Evolutionary conservation across 1,284 basidiomycete species (phyloP).

Genomic region (Tilletia walkeri): DNA sequence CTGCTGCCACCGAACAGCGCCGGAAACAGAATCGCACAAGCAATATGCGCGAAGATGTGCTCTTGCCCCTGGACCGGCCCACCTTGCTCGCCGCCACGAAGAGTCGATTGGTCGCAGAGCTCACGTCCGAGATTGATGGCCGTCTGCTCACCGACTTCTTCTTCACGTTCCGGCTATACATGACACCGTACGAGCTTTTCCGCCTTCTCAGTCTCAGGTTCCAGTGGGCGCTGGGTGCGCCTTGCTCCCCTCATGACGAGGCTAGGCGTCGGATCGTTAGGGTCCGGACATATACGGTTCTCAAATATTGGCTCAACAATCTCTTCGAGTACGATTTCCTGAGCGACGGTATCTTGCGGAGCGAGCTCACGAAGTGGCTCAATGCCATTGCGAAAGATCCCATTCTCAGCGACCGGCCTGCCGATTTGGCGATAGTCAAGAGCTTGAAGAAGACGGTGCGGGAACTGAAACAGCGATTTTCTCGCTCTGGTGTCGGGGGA

Average conservation of each 20-base stretch:
- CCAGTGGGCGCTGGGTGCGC: constrained; percentile 40
- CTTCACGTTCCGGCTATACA: constrained; percentile 44
- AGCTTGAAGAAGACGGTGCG: constrained; percentile 41
- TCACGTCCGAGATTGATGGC: constrained; percentile 47
- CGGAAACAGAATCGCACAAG: constrained; percentile 2
- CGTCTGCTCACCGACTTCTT: constrained; percentile 46
- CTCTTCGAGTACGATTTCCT: constrained; percentile 49
- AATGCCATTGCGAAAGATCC: constrained; percentile 35
- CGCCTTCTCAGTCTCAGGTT: constrained; percentile 44
- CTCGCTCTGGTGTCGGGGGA: constrained; percentile 34
- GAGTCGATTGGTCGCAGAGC: constrained; percentile 42
- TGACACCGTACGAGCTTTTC: constrained; percentile 36
- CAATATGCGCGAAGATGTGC: constrained; percentile 9
- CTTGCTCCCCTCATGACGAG: constrained; percentile 34
- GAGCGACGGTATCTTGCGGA: constrained; percentile 36
- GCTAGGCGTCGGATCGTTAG: constrained; percentile 43
- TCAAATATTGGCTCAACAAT: constrained; percentile 46
- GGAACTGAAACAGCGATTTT: constrained; percentile 41
- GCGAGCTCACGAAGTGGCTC: constrained; percentile 41
- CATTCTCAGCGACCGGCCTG: constrained; percentile 26
- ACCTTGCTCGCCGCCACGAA: constrained; percentile 40
- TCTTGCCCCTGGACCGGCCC: constrained; percentile 23
- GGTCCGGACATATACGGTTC: constrained; percentile 45
- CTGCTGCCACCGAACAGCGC: background rate
- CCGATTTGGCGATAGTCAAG: constrained; percentile 38